Evolutionary conservation across 2,329 filamentous ascomycete genomes (phyloP).

Genomic region (Cercospora zeina): DNA sequence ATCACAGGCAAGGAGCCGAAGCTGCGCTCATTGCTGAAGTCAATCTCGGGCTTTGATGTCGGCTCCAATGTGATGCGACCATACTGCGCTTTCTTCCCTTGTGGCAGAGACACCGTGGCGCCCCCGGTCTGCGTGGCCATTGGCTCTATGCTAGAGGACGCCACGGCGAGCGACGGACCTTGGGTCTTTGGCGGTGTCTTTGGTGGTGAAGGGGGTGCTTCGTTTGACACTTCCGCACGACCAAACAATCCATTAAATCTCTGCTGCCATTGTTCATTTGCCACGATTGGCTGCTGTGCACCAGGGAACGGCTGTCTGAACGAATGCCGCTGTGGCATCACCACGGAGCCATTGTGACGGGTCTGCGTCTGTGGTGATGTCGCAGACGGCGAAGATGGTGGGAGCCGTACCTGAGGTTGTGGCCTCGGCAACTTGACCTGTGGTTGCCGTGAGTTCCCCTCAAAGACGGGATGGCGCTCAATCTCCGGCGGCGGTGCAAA

Average conservation of each 20-base stretch:
- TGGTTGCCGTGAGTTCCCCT: slow-evolving; percentile 64
- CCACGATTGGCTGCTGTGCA: slow-evolving; percentile 47
- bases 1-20: slow-evolving; percentile 50
- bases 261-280: slow-evolving; percentile 69
- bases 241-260: slow-evolving; percentile 76
- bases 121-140: slow-evolving; percentile 60
- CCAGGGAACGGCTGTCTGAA: slow-evolving; percentile 42
- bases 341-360: slow-evolving; percentile 43
- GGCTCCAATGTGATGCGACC: slow-evolving; percentile 38
- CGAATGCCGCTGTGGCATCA: slow-evolving; percentile 45
- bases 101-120: slow-evolving; percentile 71
- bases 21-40: slow-evolving; percentile 49
- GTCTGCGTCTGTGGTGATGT: slow-evolving; percentile 43
- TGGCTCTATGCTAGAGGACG: slow-evolving; percentile 66
- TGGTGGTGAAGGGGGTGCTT: slow-evolving; percentile 41
- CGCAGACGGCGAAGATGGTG: slow-evolving; percentile 55
- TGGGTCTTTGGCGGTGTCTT: slow-evolving; percentile 44
- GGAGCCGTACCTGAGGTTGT: slow-evolving; percentile 77
- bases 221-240: slow-evolving; percentile 56
- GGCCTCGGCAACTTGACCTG: slow-evolving; percentile 69
- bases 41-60: slow-evolving; percentile 45
- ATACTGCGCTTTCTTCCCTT: slow-evolving; percentile 23
- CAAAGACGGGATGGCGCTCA: slow-evolving; percentile 70
- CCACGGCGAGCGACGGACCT: slow-evolving; percentile 55
- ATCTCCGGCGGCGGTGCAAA: slow-evolving; percentile 69